A percentile compares a stretch with the other conserved stretches of the same genome.
Conservation (phyloP, 169 alveolate genomes). For the Amoebophrya sp. region DNA sequence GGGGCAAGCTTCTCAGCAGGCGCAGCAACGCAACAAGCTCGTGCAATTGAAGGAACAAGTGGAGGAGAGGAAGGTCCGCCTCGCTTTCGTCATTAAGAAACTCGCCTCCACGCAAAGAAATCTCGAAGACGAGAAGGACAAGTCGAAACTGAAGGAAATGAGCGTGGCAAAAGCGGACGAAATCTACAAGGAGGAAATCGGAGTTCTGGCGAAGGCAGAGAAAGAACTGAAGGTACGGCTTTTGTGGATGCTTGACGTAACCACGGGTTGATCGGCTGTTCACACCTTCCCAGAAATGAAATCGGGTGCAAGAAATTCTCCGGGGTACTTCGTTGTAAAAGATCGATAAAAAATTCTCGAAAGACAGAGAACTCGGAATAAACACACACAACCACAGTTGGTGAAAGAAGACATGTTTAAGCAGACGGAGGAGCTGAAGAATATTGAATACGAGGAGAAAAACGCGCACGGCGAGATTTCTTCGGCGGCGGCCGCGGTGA, state of each 20-base stretch:
- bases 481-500: conserved; percentile 59
- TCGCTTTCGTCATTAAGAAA: not conserved
- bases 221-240: conserved; percentile 50
- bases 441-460: conserved; percentile 49
- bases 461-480: conserved; percentile 65
- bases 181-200: not conserved
- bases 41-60: conserved; percentile 54
- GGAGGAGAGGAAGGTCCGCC: conserved; percentile 36
- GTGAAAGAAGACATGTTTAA: conserved; percentile 60
- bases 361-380: no score
- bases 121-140: conserved; percentile 37
- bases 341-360: no score
- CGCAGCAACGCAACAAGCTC: conserved; percentile 40
- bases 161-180: conserved; percentile 20
- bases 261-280: no score
- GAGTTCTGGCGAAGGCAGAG: conserved; percentile 33
- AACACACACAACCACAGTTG: no score
- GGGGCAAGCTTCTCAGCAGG: conserved; percentile 36
- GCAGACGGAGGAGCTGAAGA: conserved; percentile 57
- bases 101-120: conserved; percentile 32
- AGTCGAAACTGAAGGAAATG: conserved; percentile 36
- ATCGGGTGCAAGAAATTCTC: no score
- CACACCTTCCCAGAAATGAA: no score
- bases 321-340: no score
- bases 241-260: no score